phyloP scores from a whole-genome alignment of 257 asterid genomes.

The Nicotiana tabacum region DNA sequence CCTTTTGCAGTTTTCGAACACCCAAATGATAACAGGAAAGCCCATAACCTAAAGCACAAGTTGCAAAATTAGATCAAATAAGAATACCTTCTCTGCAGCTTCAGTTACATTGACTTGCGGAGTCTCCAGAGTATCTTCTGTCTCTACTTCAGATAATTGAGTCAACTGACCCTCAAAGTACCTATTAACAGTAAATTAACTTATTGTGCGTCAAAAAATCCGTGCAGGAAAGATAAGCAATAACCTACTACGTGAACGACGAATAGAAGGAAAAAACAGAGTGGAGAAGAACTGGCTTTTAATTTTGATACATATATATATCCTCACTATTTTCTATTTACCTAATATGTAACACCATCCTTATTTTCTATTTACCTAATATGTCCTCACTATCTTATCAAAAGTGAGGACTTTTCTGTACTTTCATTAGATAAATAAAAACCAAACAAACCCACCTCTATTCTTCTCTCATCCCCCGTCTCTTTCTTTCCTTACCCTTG shows the following conservation, averaged over 20 bases:
- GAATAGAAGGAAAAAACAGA: background rate
- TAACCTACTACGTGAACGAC: background rate
- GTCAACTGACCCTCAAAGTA: slow-evolving; percentile 83
- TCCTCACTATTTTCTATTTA: too few relatives aligned
- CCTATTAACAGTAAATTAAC: slow-evolving; percentile 34
- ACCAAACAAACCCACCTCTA: too few relatives aligned
- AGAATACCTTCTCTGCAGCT: slow-evolving; percentile 78
- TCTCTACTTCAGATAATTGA: slow-evolving; percentile 57
- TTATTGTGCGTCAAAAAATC: background rate
- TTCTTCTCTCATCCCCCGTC: too few relatives aligned
- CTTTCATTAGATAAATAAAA: too few relatives aligned
- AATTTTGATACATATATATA: background rate
- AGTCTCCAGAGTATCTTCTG: slow-evolving; percentile 43
- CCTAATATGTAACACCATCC: too few relatives aligned
- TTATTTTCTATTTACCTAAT: too few relatives aligned
- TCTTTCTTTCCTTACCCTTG: too few relatives aligned
- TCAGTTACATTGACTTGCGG: slow-evolving; percentile 48
- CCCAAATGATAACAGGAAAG: background rate
- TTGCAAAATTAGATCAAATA: background rate
- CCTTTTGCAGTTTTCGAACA: background rate
- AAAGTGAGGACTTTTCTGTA: too few relatives aligned
- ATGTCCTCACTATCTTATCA: too few relatives aligned
- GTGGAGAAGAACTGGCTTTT: background rate
- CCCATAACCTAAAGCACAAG: background rate
- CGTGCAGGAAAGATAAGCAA: too few relatives aligned